These are phyloP conservation scores for Xylariaceae sp. DNA, from an alignment of 2,329 filamentous ascomycete species.

Conservation along the genomic window DNA sequence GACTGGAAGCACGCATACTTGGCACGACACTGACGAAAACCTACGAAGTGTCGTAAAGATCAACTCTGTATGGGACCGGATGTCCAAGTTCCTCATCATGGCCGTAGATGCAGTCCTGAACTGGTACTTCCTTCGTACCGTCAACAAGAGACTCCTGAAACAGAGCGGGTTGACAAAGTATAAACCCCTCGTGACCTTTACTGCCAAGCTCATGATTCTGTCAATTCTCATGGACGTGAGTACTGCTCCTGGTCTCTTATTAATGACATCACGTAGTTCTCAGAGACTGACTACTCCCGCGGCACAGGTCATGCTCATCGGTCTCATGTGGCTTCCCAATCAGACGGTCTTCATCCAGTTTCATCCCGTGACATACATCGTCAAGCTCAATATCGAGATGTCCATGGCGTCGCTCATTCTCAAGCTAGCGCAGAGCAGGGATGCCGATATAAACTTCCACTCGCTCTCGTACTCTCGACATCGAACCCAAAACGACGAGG, in stretches of 20 bases:
- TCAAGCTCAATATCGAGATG: constrained; percentile 17
- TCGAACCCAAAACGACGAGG: background rate
- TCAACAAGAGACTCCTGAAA: constrained; percentile 37
- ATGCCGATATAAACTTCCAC: background rate
- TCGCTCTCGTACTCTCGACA: background rate
- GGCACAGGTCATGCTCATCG: constrained; percentile 13
- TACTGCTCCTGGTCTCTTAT: background rate
- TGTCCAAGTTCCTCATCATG: constrained; percentile 44
- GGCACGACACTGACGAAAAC: too few species aligned
- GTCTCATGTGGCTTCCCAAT: constrained; percentile 9
- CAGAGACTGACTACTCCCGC: background rate
- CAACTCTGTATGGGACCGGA: constrained; percentile 45
- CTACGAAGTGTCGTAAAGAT: constrained; percentile 27
- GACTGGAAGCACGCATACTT: too few species aligned
- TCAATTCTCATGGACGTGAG: constrained; percentile 42
- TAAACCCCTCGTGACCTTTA: constrained; percentile 40
- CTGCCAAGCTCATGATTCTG: constrained; percentile 40
- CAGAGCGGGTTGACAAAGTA: constrained; percentile 43
- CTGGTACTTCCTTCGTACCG: constrained; percentile 40
- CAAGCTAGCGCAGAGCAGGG: background rate
- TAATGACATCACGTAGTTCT: background rate
- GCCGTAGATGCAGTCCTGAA: constrained; percentile 44
- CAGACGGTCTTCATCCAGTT: constrained; percentile 11
- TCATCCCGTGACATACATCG: constrained; percentile 12
- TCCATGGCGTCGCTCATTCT: constrained; percentile 4